phyloP scores from a whole-genome alignment of 305 asterid genomes.

The Fraxinus nigra region DNA sequence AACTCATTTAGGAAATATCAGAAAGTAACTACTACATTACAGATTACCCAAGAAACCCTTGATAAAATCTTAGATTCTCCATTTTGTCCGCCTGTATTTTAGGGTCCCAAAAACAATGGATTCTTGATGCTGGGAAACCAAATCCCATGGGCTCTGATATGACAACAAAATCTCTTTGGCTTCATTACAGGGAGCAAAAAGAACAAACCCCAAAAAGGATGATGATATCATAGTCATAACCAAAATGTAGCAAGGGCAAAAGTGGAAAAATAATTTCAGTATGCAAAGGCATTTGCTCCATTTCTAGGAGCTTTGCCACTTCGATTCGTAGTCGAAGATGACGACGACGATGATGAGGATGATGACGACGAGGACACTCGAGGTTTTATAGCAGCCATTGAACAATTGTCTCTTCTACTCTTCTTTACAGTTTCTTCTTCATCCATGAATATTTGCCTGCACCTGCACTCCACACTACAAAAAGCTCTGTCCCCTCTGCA shows the following conservation, averaged over 20 bases:
- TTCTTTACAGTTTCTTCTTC: slow-evolving; percentile 52
- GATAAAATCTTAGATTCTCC: slow-evolving; percentile 12
- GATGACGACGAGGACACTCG: slow-evolving; percentile 27
- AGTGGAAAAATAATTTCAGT: slow-evolving; percentile 36
- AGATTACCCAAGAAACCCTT: background rate
- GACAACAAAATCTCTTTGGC: slow-evolving; percentile 31
- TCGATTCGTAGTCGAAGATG: slow-evolving; percentile 8
- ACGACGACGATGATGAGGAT: slow-evolving; percentile 25
- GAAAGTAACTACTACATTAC: background rate
- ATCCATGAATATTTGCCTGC: slow-evolving; percentile 89
- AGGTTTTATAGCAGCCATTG: slow-evolving; percentile 38
- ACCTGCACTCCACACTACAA: slow-evolving; percentile 90
- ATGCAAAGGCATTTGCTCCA: slow-evolving; percentile 52
- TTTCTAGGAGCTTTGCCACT: slow-evolving; percentile 36
- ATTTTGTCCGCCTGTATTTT: slow-evolving; percentile 28
- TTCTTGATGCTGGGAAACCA: slow-evolving; percentile 14
- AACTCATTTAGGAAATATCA: background rate
- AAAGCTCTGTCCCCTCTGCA: slow-evolving; percentile 87
- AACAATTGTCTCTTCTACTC: slow-evolving; percentile 43
- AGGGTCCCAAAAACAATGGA: slow-evolving; percentile 14
- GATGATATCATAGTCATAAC: slow-evolving; percentile 19
- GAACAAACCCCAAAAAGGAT: slow-evolving; percentile 20
- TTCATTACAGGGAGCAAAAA: slow-evolving; percentile 16
- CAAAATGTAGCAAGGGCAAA: slow-evolving; percentile 41
- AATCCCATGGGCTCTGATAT: slow-evolving; percentile 39